These are phyloP conservation scores for Wickerhamomyces subpelliculosus DNA, from an alignment of 805 yeast genomes.

Conservation along the genomic window DNA sequence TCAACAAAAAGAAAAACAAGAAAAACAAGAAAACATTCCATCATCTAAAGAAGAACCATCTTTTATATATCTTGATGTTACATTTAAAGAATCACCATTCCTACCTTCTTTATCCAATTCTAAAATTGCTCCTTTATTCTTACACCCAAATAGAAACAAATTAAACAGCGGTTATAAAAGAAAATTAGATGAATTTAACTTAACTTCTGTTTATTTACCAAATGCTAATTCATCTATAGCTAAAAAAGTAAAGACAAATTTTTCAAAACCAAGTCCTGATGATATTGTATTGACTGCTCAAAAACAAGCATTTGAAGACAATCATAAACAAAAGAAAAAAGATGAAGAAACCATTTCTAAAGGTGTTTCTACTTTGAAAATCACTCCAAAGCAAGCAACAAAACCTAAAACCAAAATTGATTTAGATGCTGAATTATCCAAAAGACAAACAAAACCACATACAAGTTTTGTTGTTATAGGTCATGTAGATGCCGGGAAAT, in stretches of 20 bases:
- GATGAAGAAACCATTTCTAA: slow-evolving; percentile 15
- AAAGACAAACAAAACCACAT: slow-evolving; percentile 91
- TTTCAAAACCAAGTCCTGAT: slow-evolving; percentile 75
- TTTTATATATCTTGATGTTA: background rate
- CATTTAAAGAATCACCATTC: slow-evolving; percentile 3
- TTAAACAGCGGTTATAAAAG: slow-evolving; percentile 10
- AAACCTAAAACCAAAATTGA: slow-evolving; percentile 22
- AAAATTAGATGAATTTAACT: slow-evolving; percentile 18
- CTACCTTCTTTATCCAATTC: background rate
- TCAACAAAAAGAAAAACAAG: background rate
- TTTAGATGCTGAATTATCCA: slow-evolving; percentile 11
- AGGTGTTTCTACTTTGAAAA: slow-evolving; percentile 12
- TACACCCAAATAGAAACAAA: slow-evolving; percentile 1
- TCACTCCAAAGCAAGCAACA: slow-evolving; percentile 16
- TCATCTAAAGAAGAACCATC: background rate
- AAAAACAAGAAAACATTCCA: background rate
- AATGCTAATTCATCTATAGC: slow-evolving; percentile 32
- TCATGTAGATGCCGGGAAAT: slow-evolving; percentile 99
- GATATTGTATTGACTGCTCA: slow-evolving; percentile 62
- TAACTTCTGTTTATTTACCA: slow-evolving; percentile 27
- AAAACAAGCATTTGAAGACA: slow-evolving; percentile 32
- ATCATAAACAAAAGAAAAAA: slow-evolving; percentile 17
- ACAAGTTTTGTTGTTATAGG: slow-evolving; percentile 99
- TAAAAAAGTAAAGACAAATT: slow-evolving; percentile 39
- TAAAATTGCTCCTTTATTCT: slow-evolving; percentile 1